These are phyloP conservation scores for Komagataella pseudopastoris DNA, from an alignment of 805 yeast species.

Conservation along the genomic window DNA sequence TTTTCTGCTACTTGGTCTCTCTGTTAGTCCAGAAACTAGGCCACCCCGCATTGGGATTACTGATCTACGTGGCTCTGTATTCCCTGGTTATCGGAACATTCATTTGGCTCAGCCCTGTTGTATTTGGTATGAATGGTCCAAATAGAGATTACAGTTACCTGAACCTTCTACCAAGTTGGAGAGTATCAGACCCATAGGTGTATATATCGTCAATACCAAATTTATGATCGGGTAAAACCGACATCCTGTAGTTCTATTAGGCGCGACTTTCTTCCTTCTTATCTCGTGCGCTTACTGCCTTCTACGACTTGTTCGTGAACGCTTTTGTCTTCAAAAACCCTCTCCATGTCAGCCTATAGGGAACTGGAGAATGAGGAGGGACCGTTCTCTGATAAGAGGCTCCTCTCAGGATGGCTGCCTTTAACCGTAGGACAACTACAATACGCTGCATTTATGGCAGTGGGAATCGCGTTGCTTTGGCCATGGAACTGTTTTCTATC, in stretches of 20 bases:
- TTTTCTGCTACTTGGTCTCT: slow-evolving; percentile 51
- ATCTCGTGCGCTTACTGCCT: background rate
- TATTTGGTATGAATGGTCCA: slow-evolving; percentile 69
- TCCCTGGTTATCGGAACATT: slow-evolving; percentile 42
- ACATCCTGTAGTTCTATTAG: background rate
- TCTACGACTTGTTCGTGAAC: background rate
- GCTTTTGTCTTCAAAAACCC: background rate
- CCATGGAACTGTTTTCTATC: slow-evolving; percentile 93
- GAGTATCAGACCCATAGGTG: slow-evolving; percentile 12
- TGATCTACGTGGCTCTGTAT: slow-evolving; percentile 32
- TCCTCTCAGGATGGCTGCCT: background rate
- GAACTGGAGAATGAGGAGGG: background rate
- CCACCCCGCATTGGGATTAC: slow-evolving; percentile 11
- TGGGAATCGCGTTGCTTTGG: slow-evolving; percentile 81
- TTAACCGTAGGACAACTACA: slow-evolving; percentile 13
- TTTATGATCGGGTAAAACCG: background rate
- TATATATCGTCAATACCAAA: background rate
- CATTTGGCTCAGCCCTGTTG: slow-evolving; percentile 47
- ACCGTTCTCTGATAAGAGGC: background rate
- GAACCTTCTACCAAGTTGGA: slow-evolving; percentile 46
- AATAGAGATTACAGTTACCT: slow-evolving; percentile 32
- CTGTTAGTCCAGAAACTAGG: slow-evolving; percentile 9
- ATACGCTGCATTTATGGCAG: slow-evolving; percentile 47
- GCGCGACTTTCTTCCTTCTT: background rate
- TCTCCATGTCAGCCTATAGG: background rate